These are phyloP conservation scores for Arthromyces matolae DNA, from an alignment of 768 basidiomycete species.

Conservation along the genomic window DNA sequence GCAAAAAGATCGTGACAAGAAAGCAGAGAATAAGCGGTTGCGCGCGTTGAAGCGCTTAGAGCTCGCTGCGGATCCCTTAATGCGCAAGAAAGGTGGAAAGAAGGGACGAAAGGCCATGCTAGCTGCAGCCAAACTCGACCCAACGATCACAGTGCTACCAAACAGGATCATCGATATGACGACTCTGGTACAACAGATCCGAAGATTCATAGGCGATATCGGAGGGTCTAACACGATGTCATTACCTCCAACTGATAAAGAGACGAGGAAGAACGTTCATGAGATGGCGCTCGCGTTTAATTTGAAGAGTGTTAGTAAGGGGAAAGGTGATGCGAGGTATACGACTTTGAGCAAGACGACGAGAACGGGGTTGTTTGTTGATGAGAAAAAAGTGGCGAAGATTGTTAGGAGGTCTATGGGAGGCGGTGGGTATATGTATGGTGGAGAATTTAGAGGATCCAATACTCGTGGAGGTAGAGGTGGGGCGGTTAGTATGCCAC, in stretches of 20 bases:
- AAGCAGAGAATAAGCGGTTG: conserved; percentile 68
- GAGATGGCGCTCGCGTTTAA: conserved; percentile 76
- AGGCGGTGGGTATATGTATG: conserved; percentile 30
- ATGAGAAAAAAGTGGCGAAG: conserved; percentile 57
- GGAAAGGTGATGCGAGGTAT: conserved; percentile 65
- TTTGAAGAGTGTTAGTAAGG: conserved; percentile 75
- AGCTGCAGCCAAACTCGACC: conserved; percentile 49
- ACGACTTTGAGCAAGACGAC: conserved; percentile 73
- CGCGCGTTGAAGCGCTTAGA: conserved; percentile 56
- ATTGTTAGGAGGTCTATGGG: conserved; percentile 36
- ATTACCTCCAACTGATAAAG: conserved; percentile 77
- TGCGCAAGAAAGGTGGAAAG: conserved; percentile 60
- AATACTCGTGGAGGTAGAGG: conserved; percentile 26
- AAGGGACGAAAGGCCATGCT: conserved; percentile 68
- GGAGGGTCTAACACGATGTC: conserved; percentile 51
- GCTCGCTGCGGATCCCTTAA: conserved; percentile 59
- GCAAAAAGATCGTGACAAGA: conserved; percentile 79
- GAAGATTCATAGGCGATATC: conserved; percentile 59
- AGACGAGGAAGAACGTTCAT: conserved; percentile 69
- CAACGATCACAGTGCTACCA: conserved; percentile 37
- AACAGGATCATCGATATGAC: conserved; percentile 60
- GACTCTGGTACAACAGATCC: conserved; percentile 68
- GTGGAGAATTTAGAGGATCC: conserved; percentile 33
- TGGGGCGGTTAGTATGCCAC: conserved; percentile 29
- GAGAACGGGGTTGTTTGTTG: conserved; percentile 47